A percentile compares a stretch with the other conserved stretches of the same genome.
Evolutionary conservation across 805 yeast genomes (phyloP).

Genomic region (Zygosaccharomyces gambellarensis): DNA sequence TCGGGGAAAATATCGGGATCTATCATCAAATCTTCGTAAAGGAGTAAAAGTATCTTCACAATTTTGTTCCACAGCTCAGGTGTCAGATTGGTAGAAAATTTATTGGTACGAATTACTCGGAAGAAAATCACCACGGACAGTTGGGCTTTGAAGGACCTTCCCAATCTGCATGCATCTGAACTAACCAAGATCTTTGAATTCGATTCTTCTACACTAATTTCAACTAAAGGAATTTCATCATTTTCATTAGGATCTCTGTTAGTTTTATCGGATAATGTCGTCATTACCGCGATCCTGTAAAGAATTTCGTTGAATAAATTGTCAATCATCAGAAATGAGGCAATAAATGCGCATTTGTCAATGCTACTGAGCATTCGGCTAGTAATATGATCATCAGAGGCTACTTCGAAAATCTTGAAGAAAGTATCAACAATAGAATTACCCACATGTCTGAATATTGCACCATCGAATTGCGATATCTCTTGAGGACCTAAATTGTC

Average conservation of each 20-base stretch:
- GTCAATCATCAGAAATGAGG: conserved; percentile 55
- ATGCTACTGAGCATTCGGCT: conserved; percentile 82
- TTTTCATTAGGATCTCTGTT: conserved; percentile 22
- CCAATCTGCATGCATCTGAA: conserved; percentile 76
- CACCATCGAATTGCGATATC: conserved; percentile 59
- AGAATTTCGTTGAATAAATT: conserved; percentile 61
- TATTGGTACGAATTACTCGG: conserved; percentile 61
- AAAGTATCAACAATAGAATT: conserved; percentile 65
- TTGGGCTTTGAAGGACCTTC: conserved; percentile 88
- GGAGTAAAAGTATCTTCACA: conserved; percentile 52
- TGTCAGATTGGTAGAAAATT: conserved; percentile 38
- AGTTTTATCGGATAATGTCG: conserved; percentile 43
- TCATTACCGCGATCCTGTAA: conserved; percentile 60
- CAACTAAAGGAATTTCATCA: conserved; percentile 39
- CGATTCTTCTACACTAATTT: conserved; percentile 47
- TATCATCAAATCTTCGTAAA: conserved; percentile 70
- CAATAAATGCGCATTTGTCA: conserved; percentile 78
- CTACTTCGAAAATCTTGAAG: conserved; percentile 75
- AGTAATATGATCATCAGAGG: conserved; percentile 84
- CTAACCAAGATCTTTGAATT: conserved; percentile 64
- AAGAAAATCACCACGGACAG: conserved; percentile 81
- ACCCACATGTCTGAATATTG: conserved; percentile 61
- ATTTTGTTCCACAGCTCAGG: conserved; percentile 55
- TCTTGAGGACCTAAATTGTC: conserved; percentile 24
- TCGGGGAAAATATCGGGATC: conserved; percentile 60